These are phyloP conservation scores for Cryptococcus hybrid DNA, from an alignment of 1,284 basidiomycete species.

Conservation along the genomic window DNA sequence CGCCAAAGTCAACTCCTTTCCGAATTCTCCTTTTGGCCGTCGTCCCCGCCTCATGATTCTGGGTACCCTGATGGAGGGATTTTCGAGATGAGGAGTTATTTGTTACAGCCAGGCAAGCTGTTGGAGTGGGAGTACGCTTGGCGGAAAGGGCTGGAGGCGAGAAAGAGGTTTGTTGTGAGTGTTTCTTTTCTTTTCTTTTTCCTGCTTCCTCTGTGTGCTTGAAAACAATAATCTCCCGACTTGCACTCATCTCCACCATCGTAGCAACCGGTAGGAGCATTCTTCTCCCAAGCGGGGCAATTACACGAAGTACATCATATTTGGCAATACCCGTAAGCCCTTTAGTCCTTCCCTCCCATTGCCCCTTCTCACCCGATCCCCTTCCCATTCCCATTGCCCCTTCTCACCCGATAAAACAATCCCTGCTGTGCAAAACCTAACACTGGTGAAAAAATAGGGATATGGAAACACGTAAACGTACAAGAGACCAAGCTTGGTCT, in stretches of 20 bases:
- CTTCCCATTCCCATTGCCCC: not conserved
- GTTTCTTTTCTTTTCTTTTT: not conserved
- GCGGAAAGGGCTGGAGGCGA: constrained; percentile 84
- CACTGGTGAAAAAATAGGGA: constrained; percentile 53
- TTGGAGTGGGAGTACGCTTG: constrained; percentile 92
- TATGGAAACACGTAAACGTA: constrained; percentile 75
- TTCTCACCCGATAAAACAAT: too few relatives aligned
- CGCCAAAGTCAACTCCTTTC: constrained; percentile 77
- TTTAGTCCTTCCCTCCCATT: not conserved
- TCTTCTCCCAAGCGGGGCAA: constrained; percentile 89
- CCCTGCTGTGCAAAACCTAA: not conserved
- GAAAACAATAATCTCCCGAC: not conserved
- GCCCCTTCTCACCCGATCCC: too few relatives aligned
- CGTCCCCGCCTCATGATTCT: constrained; percentile 71
- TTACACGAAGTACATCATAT: constrained; percentile 89
- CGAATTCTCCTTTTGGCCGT: constrained; percentile 92
- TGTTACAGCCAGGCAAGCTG: constrained; percentile 68
- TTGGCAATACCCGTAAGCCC: constrained; percentile 84
- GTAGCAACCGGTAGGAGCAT: constrained; percentile 78
- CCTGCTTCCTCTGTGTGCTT: not conserved
- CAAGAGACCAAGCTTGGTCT: constrained; percentile 84
- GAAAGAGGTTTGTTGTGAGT: constrained; percentile 67
- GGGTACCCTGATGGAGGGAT: constrained; percentile 66
- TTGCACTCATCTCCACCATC: not conserved
- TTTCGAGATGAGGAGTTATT: constrained; percentile 84